These are phyloP conservation scores for Suillus tomentosus DNA, from an alignment of 768 basidiomycete genomes.

Conservation along the genomic window DNA sequence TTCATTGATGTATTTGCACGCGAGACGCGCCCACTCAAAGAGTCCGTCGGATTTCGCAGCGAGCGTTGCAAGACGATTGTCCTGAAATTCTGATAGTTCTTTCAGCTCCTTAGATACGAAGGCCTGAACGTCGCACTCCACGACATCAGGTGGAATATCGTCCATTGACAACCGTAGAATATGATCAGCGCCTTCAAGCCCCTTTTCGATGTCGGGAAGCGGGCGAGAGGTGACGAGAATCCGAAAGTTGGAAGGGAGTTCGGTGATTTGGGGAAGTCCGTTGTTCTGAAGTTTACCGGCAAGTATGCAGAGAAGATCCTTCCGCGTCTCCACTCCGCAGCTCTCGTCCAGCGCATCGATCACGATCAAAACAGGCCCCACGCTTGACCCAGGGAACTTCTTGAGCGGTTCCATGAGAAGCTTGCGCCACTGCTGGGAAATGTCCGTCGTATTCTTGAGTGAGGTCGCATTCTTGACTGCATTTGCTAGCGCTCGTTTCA, in stretches of 20 bases:
- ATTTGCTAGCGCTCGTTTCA: slow-evolving; percentile 2
- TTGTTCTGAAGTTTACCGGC: not conserved
- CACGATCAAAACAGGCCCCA: slow-evolving; percentile 27
- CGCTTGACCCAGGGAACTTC: slow-evolving; percentile 6
- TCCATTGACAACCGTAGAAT: not conserved
- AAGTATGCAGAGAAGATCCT: slow-evolving; percentile 24
- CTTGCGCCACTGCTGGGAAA: slow-evolving; percentile 17
- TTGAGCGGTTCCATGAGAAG: slow-evolving; percentile 20
- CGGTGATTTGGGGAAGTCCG: not conserved
- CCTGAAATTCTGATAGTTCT: not conserved
- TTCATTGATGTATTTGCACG: not conserved
- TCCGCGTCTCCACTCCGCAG: slow-evolving; percentile 13
- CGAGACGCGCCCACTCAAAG: slow-evolving; percentile 14
- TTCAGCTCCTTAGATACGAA: not conserved
- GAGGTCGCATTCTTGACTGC: not conserved
- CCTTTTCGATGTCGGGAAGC: not conserved
- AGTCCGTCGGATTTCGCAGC: slow-evolving; percentile 1
- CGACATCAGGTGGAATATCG: not conserved
- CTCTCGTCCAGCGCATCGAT: slow-evolving; percentile 29
- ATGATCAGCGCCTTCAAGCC: not conserved
- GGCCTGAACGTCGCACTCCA: not conserved
- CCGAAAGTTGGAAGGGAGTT: slow-evolving; percentile 13
- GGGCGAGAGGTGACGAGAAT: slow-evolving; percentile 16
- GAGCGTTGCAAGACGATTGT: not conserved
- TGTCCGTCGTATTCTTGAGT: not conserved